These are phyloP conservation scores for Collybia nuda DNA, from an alignment of 768 basidiomycete species.

Conservation along the genomic window DNA sequence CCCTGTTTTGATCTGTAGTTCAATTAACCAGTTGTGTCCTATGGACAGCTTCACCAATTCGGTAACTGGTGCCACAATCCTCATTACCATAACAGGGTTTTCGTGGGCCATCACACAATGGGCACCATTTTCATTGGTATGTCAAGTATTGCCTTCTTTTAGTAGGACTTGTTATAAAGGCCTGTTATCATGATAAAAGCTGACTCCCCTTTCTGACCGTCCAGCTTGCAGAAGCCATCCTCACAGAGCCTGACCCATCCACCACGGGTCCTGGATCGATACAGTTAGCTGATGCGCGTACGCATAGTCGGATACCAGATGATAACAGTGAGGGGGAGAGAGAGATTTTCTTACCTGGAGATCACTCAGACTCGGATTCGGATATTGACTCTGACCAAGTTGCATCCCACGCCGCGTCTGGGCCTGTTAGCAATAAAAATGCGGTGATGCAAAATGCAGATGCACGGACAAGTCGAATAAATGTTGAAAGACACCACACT, in stretches of 20 bases:
- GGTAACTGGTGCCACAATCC: conserved; percentile 67
- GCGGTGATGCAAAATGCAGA: conserved; percentile 39
- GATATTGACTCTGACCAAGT: conserved; percentile 12
- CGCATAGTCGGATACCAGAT: conserved; percentile 23
- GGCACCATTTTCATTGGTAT: conserved; percentile 88
- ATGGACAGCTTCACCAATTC: conserved; percentile 63
- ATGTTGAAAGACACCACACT: conserved; percentile 24
- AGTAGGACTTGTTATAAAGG: no score
- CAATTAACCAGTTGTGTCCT: not conserved
- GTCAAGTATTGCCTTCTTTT: conserved; percentile 17
- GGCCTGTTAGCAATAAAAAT: not conserved
- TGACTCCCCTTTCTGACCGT: not conserved
- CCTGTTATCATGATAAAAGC: no score
- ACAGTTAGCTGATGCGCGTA: conserved; percentile 43
- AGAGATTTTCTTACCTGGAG: conserved; percentile 14
- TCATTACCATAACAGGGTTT: conserved; percentile 81
- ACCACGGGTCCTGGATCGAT: conserved; percentile 32
- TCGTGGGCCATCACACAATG: conserved; percentile 93
- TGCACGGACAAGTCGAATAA: conserved; percentile 49
- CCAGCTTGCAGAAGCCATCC: conserved; percentile 84
- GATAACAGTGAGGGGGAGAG: conserved; percentile 29
- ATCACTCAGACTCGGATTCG: conserved; percentile 3
- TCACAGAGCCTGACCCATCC: conserved; percentile 53
- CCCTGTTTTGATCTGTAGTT: not conserved
- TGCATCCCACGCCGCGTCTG: conserved; percentile 3